Conservation (phyloP, 441 rosid genomes). For the Adansonia gregorii region DNA sequence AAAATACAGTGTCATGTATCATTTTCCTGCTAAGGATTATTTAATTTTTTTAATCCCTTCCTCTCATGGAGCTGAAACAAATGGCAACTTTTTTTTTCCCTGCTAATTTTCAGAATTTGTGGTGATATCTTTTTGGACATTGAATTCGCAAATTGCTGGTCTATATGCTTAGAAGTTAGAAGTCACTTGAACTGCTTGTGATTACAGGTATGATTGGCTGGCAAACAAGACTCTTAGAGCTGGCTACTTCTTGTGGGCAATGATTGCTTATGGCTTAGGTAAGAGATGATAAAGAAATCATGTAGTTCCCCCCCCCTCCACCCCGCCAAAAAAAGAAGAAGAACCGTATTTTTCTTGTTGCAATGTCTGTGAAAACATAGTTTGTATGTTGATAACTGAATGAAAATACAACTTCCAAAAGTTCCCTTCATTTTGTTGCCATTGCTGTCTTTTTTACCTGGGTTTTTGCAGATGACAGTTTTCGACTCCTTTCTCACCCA, state of each 20-base stretch:
- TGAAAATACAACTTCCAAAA: background rate
- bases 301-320: background rate
- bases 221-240: slow-evolving; percentile 79
- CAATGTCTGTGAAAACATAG: background rate
- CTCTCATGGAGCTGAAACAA: background rate
- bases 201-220: slow-evolving; percentile 85
- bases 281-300: slow-evolving; percentile 29
- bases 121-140: background rate
- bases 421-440: background rate
- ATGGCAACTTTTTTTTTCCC: background rate
- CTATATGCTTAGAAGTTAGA: background rate
- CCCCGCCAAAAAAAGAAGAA: background rate
- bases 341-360: slow-evolving; percentile 10
- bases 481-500: background rate
- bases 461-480: background rate
- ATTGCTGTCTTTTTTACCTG: background rate
- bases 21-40: background rate
- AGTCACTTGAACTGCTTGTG: background rate
- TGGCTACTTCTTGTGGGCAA: slow-evolving; percentile 89
- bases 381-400: too few species aligned
- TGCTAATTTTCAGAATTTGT: background rate
- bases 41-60: background rate
- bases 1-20: background rate
- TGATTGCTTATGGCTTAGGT: slow-evolving; percentile 94
- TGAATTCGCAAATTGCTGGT: background rate